A percentile compares a stretch with the other conserved stretches of the same genome.
Conservation (phyloP, 1,284 basidiomycete species). For the Apiotrichum veenhuisii region DNA sequence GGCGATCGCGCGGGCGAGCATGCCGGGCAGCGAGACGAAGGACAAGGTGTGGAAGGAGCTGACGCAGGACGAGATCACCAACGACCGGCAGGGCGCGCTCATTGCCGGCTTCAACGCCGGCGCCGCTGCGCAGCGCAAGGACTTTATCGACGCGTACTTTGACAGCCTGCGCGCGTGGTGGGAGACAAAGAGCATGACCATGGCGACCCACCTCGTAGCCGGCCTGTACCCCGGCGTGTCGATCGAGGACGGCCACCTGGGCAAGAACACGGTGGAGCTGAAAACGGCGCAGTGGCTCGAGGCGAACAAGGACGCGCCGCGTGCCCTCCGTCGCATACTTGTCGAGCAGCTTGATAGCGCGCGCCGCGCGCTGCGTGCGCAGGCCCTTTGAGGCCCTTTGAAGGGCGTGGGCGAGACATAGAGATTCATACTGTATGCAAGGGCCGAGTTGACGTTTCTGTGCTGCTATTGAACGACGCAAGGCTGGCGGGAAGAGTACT, state of each 20-base stretch:
- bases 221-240: conserved; percentile 4
- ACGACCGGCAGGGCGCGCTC: conserved; percentile 11
- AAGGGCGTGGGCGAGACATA: too few relatives aligned
- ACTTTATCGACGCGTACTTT: conserved; percentile 6
- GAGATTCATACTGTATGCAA: too few relatives aligned
- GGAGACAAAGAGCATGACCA: conserved; percentile 5
- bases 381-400: too few relatives aligned
- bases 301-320: conserved; percentile 3
- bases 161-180: conserved; percentile 4
- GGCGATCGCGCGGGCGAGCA: conserved; percentile 3
- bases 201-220: conserved; percentile 3
- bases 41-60: conserved; percentile 5
- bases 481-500: too few relatives aligned
- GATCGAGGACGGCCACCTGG: neutral
- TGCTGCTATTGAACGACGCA: too few relatives aligned
- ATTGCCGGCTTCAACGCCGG: conserved; percentile 3
- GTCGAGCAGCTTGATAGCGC: conserved; percentile 1
- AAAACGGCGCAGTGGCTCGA: conserved; percentile 6
- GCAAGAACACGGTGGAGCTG: conserved; percentile 4
- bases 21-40: conserved; percentile 5
- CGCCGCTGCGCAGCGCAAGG: neutral
- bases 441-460: too few relatives aligned
- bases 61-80: conserved; percentile 4
- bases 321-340: conserved; percentile 5
- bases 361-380: conserved; percentile 3